Evolutionary conservation across 2,329 filamentous ascomycete genomes (phyloP).

Genomic region (Cordyceps farinosa): DNA sequence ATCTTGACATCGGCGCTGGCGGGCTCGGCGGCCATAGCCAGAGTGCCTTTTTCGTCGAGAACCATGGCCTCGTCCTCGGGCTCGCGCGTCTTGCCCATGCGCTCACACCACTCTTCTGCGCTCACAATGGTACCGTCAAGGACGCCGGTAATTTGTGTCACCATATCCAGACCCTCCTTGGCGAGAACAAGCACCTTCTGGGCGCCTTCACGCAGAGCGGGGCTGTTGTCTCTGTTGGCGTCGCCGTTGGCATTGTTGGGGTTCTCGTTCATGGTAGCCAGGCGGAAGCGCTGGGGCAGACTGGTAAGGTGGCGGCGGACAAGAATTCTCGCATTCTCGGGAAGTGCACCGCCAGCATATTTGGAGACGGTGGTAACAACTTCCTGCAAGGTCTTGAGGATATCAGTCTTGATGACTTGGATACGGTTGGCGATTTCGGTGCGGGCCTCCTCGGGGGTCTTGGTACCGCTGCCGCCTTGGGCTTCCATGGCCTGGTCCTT

Average conservation of each 20-base stretch:
- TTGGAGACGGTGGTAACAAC: constrained; percentile 83
- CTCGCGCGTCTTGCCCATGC: constrained; percentile 52
- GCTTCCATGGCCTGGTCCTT: constrained; percentile 27
- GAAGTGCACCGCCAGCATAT: constrained; percentile 86
- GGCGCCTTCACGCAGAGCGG: constrained; percentile 51
- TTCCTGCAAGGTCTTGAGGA: constrained; percentile 74
- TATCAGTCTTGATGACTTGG: constrained; percentile 62
- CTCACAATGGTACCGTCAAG: constrained; percentile 85
- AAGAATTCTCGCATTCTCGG: constrained; percentile 79
- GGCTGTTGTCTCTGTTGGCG: constrained; percentile 34
- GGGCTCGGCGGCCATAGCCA: constrained; percentile 26
- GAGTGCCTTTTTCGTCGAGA: constrained; percentile 24
- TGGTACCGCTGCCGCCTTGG: constrained; percentile 20
- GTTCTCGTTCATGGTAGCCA: constrained; percentile 55
- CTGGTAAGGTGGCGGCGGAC: constrained; percentile 82
- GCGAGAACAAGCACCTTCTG: constrained; percentile 81
- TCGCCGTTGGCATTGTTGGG: constrained; percentile 28
- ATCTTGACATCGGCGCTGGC: constrained; percentile 30
- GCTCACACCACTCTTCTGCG: constrained; percentile 87
- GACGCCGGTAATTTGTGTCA: constrained; percentile 83
- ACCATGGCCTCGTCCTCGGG: constrained; percentile 22
- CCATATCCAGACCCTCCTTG: constrained; percentile 89
- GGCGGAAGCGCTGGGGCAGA: constrained; percentile 75
- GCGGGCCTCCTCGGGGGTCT: constrained; percentile 29
- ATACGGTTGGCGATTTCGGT: constrained; percentile 59